phyloP scores from a whole-genome alignment of 2,329 filamentous ascomycete genomes.

The Talaromyces albobiverticillius region DNA sequence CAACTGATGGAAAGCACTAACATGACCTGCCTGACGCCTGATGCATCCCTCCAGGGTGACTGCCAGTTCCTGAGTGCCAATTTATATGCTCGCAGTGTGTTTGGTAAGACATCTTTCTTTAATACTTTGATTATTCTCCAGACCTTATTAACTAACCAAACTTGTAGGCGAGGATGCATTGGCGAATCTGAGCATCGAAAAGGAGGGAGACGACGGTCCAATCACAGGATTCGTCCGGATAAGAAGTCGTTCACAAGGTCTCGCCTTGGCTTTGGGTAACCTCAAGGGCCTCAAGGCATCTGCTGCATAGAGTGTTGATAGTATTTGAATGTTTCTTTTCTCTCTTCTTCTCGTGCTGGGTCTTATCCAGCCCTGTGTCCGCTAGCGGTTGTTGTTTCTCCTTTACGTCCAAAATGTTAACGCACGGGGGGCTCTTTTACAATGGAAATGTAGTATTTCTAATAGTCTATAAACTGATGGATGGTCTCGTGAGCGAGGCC shows the following conservation, averaged over 20 bases:
- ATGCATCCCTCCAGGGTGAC: constrained; percentile 93
- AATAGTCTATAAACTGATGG: not conserved
- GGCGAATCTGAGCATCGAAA: constrained; percentile 96
- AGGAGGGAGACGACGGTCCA: constrained; percentile 90
- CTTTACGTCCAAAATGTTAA: constrained; percentile 1
- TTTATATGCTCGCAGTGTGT: constrained; percentile 92
- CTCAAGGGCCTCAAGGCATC: constrained; percentile 88
- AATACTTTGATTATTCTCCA: constrained; percentile 8
- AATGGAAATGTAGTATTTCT: constrained; percentile 10
- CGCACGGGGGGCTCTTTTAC: not conserved
- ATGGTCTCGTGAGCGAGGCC: not conserved
- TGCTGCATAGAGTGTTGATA: constrained; percentile 30
- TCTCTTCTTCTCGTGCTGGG: constrained; percentile 18
- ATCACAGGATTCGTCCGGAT: constrained; percentile 98
- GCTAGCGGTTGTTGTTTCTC: constrained; percentile 10
- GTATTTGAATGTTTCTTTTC: constrained; percentile 24
- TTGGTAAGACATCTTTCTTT: constrained; percentile 66
- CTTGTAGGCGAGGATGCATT: constrained; percentile 88
- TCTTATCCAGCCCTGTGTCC: constrained; percentile 8
- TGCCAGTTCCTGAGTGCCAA: constrained; percentile 98
- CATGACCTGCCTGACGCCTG: constrained; percentile 96
- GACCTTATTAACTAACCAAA: constrained; percentile 20
- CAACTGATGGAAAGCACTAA: constrained; percentile 97
- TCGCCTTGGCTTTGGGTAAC: constrained; percentile 89
- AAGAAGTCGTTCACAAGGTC: constrained; percentile 90